These are phyloP conservation scores for Pascua guehoae DNA, from an alignment of 1,284 basidiomycete species.

Conservation along the genomic window DNA sequence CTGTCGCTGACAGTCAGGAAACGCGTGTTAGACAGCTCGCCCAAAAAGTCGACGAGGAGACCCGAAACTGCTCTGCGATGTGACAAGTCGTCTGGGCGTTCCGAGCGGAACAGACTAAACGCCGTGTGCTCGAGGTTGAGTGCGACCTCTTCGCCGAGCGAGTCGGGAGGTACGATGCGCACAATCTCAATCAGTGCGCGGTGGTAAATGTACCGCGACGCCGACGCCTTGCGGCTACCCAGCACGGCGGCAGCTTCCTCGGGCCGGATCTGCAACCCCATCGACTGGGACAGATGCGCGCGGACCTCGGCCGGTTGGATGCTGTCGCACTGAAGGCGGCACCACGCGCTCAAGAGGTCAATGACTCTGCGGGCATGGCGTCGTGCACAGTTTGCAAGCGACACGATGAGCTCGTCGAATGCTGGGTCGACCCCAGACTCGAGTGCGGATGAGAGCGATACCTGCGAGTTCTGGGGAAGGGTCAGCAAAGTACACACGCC, in stretches of 20 bases:
- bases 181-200: slow-evolving; percentile 75
- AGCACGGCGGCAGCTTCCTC: slow-evolving; percentile 61
- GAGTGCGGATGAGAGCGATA: slow-evolving; percentile 62
- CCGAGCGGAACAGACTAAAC: slow-evolving; percentile 76
- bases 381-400: slow-evolving; percentile 79
- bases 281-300: slow-evolving; percentile 34
- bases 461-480: slow-evolving; percentile 60
- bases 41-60: slow-evolving; percentile 74
- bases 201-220: slow-evolving; percentile 82
- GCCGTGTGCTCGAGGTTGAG: slow-evolving; percentile 76
- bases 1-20: slow-evolving; percentile 84
- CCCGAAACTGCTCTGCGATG: slow-evolving; percentile 78
- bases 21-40: slow-evolving; percentile 73
- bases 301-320: slow-evolving; percentile 54
- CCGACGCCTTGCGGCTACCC: slow-evolving; percentile 69
- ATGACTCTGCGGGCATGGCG: slow-evolving; percentile 80
- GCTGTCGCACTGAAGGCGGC: slow-evolving; percentile 67
- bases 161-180: slow-evolving; percentile 66
- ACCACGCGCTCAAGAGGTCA: slow-evolving; percentile 84
- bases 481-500: slow-evolving; percentile 5
- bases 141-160: slow-evolving; percentile 70
- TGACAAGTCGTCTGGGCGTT: slow-evolving; percentile 57
- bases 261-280: slow-evolving; percentile 37
- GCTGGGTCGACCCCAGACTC: slow-evolving; percentile 67
- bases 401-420: slow-evolving; percentile 75